Evolutionary conservation across 1,284 basidiomycete genomes (phyloP).

Genomic region (Trametes polyzona): DNA sequence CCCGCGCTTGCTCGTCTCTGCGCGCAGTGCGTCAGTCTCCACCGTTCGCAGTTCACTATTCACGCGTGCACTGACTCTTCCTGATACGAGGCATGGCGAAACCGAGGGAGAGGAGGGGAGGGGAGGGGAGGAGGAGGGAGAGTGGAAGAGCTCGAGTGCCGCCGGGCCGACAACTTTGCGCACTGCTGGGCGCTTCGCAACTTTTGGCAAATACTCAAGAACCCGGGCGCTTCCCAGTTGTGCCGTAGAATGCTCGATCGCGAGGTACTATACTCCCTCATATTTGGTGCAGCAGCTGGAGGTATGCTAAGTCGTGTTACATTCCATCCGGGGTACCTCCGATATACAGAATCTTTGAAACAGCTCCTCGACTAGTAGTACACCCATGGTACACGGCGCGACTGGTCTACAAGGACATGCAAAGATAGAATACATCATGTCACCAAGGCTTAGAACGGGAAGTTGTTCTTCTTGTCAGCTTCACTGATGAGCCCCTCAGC

Average conservation of each 20-base stretch:
- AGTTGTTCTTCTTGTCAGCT: slow-evolving; percentile 17
- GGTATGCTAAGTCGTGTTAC: too few species aligned
- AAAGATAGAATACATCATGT: background rate
- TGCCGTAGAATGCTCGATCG: background rate
- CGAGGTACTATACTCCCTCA: too few species aligned
- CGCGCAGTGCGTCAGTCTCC: slow-evolving; percentile 3
- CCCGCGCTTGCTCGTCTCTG: slow-evolving; percentile 86
- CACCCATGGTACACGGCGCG: too few species aligned
- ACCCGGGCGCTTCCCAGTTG: background rate
- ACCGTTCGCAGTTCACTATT: background rate
- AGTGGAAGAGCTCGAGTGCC: background rate
- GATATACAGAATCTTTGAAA: too few species aligned
- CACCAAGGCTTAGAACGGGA: slow-evolving; percentile 21
- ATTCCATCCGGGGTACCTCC: too few species aligned
- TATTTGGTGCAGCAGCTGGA: too few species aligned
- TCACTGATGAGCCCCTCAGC: slow-evolving; percentile 20
- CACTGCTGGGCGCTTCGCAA: background rate
- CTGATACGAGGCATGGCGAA: slow-evolving; percentile 73
- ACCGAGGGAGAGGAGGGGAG: background rate
- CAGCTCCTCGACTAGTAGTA: too few species aligned
- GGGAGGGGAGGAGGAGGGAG: background rate
- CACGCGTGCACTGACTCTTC: slow-evolving; percentile 56
- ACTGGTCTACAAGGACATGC: too few species aligned
- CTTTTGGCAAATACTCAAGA: background rate
- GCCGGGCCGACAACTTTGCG: slow-evolving; percentile 18